Evolutionary conservation across 441 rosid species (phyloP).

Genomic region (Erysimum pusillum): DNA sequence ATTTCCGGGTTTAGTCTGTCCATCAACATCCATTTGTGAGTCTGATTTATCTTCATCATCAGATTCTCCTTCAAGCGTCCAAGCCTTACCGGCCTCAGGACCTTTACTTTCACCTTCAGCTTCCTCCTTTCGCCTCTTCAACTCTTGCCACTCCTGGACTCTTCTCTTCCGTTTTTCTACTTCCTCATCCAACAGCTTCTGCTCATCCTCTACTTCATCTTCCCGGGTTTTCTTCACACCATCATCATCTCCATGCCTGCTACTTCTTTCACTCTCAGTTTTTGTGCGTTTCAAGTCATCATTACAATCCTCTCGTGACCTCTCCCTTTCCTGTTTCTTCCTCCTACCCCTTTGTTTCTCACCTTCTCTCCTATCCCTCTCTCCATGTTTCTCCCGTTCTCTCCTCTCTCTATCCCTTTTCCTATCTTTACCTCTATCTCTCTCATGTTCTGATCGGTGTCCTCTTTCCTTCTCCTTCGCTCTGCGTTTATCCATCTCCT

Average conservation of each 20-base stretch:
- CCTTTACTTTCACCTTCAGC: conserved; percentile 51
- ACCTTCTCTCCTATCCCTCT: conserved; percentile 45
- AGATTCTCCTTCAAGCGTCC: conserved; percentile 64
- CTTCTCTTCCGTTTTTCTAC: conserved; percentile 89
- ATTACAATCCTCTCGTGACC: conserved; percentile 48
- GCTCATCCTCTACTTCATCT: conserved; percentile 39
- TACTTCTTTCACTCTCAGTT: conserved; percentile 53
- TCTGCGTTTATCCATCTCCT: conserved; percentile 49
- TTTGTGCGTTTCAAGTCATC: conserved; percentile 42
- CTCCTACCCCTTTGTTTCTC: conserved; percentile 33
- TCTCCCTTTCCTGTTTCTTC: conserved; percentile 40
- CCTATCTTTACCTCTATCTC: conserved; percentile 44
- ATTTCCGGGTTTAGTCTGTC: conserved; percentile 51
- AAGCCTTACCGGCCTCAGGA: conserved; percentile 68
- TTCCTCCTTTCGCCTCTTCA: conserved; percentile 69
- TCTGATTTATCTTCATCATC: conserved; percentile 87
- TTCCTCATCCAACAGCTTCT: conserved; percentile 69
- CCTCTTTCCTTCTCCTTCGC: conserved; percentile 45
- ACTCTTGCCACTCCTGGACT: conserved; percentile 95
- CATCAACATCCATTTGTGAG: conserved; percentile 62
- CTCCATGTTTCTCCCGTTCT: not conserved
- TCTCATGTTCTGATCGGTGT: conserved; percentile 44
- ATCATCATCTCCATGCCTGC: conserved; percentile 19
- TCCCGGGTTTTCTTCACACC: conserved; percentile 52
- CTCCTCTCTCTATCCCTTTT: conserved; percentile 36